phyloP scores from a whole-genome alignment of 495 filamentous ascomycete species.

The Penicillium samsonianum region DNA sequence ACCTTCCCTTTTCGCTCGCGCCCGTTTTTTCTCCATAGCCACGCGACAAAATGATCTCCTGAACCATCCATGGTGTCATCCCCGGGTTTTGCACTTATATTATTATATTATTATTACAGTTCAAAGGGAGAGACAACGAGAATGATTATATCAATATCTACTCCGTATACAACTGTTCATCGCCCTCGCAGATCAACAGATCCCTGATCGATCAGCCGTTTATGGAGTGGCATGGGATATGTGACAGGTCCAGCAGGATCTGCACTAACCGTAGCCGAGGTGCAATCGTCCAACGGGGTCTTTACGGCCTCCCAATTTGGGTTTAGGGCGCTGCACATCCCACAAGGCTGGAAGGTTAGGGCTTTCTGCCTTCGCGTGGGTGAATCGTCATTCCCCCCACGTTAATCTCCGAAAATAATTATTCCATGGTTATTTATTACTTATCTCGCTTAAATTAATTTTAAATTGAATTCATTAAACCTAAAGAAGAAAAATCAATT shows the following conservation, averaged over 20 bases:
- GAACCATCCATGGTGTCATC: slow-evolving; percentile 10
- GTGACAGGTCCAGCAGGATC: slow-evolving; percentile 39
- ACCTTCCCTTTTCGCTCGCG: slow-evolving; percentile 15
- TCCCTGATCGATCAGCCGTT: slow-evolving; percentile 34
- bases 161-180: not conserved
- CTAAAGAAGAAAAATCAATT: slow-evolving; percentile 15
- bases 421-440: not conserved
- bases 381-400: slow-evolving; percentile 30
- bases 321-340: slow-evolving; percentile 18
- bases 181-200: slow-evolving; percentile 18
- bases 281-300: slow-evolving; percentile 22
- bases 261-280: slow-evolving; percentile 37
- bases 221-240: slow-evolving; percentile 26
- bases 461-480: slow-evolving; percentile 17
- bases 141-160: not conserved
- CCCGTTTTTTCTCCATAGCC: slow-evolving; percentile 17
- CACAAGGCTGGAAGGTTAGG: slow-evolving; percentile 11
- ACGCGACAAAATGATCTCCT: slow-evolving; percentile 17
- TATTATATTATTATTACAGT: not conserved
- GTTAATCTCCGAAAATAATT: slow-evolving; percentile 33
- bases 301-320: slow-evolving; percentile 31
- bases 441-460: not conserved
- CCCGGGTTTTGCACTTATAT: not conserved
- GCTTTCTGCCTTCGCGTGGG: slow-evolving; percentile 20
- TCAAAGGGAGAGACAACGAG: not conserved